Evolutionary conservation across 2,329 filamentous ascomycete species (phyloP), one percentile per base, ranked within the genome.

Genomic region (Chaetomiaceae sp.): DNA sequence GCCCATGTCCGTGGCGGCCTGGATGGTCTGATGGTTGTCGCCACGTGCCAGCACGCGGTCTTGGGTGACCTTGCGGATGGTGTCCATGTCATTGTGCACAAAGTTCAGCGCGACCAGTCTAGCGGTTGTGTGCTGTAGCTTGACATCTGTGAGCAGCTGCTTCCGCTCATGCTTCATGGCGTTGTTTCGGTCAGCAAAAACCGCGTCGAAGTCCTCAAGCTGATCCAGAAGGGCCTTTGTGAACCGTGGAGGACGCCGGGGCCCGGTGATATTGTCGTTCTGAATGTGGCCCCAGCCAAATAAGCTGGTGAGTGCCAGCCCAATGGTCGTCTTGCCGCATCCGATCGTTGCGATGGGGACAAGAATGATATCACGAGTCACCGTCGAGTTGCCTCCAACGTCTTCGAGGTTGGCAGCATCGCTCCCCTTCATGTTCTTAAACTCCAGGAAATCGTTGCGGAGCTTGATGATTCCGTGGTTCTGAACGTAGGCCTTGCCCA

Each of bases 11-110:
- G 87, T 86, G 40, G 81, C 86, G 10, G 92, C 91, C 63, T 93
- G 90, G 53, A 99, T 97, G 0, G 93, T 99, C 70, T 99, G 93
- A 67, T 99, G 93, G 63, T 97, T 97, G 67, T 99, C 90, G 13
- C 93, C 93, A 19, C 93, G 86, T 5, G 82, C 78, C 17, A 96
- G 72, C 1, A 99, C 89, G 44, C 93, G 84, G 56, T 84, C 78
- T 51, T 82, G 84, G 1, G 90, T 95, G 21, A 92, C 76, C 50
- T 80, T 73, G 39, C 87, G 81, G 55, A 97, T 88, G 27, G 80
- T 74, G 44, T 87, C 78, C 7, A 93, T 79, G 57, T 89, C 73
- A 51, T 90, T 81, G 63, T 97, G 93, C 6, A 88, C 84, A 63
- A 91, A 99, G 62, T 97, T 86, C 12, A 99, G 74, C 19, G 90